Base-by-base conservation (phyloP, 768 basidiomycete species). In the Lentinula edodes region DNA sequence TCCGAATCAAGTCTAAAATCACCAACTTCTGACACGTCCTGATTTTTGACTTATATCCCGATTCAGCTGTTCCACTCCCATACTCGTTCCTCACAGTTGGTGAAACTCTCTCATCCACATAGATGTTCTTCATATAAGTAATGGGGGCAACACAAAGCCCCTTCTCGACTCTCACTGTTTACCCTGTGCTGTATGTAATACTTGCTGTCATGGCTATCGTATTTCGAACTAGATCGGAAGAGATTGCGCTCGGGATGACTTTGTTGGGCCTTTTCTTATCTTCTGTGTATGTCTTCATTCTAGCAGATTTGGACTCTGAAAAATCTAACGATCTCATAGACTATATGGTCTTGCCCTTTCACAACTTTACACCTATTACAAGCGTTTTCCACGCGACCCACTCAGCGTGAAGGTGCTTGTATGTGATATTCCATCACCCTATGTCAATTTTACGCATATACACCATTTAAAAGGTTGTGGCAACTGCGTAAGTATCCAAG, bases 331-430 rank as follows among this genome's bases (percentile, higher is more conserved):
- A 59, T 32, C 6, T 36, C 41, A 8, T 36, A 73, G 73, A 41
- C 61, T 74, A 38, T 74, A 72, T 35, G 72, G 73, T 28, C 64
- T 74, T 20, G 69, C 73, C 50, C 62, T 74, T 36, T 73, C 70
- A 2, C 72, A 73, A 57, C 68, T 69, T n/a, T 69, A 73, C 63
- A 73, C 71, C 35, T 73, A 74, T 61, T 73, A 69, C 60, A 65
- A 67, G 58, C 68, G 72, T 6, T 74, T 73, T 63, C 69, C 69
- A 51, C 58, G 60, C 13, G 73, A 74, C 56, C 68, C 69, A 10
- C 35, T 65, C 16, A 58, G 62, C 6, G 65, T 72, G 18, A 74
- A 74, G 62, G 23, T 71, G 4, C 57, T 72, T 60, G 73, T 73
- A 39, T 58, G 68, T 66, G 10, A 10, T 51, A 13, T 36, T 6